phyloP scores from a whole-genome alignment of 1,284 basidiomycete species.

The Cryptococcus neoformans region DNA sequence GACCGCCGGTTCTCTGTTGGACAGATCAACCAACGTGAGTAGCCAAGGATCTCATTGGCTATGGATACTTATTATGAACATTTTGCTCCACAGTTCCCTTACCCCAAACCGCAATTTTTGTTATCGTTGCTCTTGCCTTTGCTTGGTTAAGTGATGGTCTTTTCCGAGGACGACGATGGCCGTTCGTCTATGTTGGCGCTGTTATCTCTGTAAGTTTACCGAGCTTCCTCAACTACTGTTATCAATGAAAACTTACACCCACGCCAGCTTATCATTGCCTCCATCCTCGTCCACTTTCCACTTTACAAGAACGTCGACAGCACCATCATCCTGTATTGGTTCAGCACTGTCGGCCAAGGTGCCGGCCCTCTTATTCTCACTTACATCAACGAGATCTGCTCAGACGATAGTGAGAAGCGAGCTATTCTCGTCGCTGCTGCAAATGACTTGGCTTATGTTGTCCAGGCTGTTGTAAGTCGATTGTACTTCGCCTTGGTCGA shows the following conservation, averaged over 20 bases:
- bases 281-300: constrained; percentile 19
- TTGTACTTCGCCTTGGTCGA: not conserved
- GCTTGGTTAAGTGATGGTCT: constrained; percentile 39
- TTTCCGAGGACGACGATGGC: constrained; percentile 30
- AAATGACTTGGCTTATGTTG: constrained; percentile 40
- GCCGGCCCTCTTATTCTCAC: constrained; percentile 21
- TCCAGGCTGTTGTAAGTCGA: constrained; percentile 30
- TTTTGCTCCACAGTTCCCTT: constrained; percentile 17
- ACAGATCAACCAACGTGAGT: constrained; percentile 10
- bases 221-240: not conserved
- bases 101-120: constrained; percentile 26
- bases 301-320: constrained; percentile 28
- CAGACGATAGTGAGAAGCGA: constrained; percentile 33
- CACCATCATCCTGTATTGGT: constrained; percentile 30
- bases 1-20: constrained; percentile 1
- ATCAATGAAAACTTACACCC: not conserved
- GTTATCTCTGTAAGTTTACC: constrained; percentile 7
- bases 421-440: constrained; percentile 32
- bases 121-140: constrained; percentile 24
- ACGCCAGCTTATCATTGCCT: constrained; percentile 18
- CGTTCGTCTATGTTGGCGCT: constrained; percentile 32
- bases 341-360: constrained; percentile 12
- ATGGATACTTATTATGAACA: not conserved
- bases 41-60: not conserved
- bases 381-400: constrained; percentile 39